These are phyloP conservation scores for Colletotrichum neosansevieriae DNA, from an alignment of 2,329 filamentous ascomycete species.

Conservation along the genomic window DNA sequence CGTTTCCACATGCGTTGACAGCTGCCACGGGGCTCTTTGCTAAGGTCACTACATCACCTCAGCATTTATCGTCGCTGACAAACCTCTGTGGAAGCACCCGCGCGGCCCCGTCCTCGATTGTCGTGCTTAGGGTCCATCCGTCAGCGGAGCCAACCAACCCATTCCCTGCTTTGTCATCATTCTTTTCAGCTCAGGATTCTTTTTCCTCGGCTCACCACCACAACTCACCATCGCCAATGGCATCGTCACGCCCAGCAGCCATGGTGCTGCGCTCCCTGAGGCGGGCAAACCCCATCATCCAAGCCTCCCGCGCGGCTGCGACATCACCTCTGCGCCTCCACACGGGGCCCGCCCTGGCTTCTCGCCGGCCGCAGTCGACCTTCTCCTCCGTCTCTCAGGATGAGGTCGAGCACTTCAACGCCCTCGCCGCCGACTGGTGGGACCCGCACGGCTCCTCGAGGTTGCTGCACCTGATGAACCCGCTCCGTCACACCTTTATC, in stretches of 20 bases:
- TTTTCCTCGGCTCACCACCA: conserved; percentile 26
- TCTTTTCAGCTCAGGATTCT: conserved; percentile 25
- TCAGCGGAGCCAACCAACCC: background rate
- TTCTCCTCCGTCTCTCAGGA: conserved; percentile 84
- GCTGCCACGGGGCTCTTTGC: background rate
- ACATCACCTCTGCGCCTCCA: conserved; percentile 8
- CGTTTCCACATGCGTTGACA: background rate
- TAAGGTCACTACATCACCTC: background rate
- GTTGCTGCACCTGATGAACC: conserved; percentile 97
- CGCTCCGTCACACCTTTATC: conserved; percentile 94
- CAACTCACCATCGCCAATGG: conserved; percentile 20
- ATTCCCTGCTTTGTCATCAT: conserved; percentile 39
- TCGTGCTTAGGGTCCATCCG: background rate
- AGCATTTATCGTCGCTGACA: conserved; percentile 5
- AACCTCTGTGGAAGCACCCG: conserved; percentile 24
- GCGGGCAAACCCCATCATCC: background rate
- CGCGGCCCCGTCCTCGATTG: conserved; percentile 8
- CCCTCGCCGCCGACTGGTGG: conserved; percentile 96
- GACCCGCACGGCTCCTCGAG: conserved; percentile 93
- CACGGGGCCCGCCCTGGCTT: background rate
- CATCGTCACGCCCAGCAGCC: conserved; percentile 38
- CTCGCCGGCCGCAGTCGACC: conserved; percentile 39
- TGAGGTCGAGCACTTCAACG: conserved; percentile 95
- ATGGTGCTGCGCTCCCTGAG: conserved; percentile 33
- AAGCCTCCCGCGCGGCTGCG: conserved; percentile 18